phyloP scores from a whole-genome alignment of 2,329 filamentous ascomycete species.

The Trichothecium sympodiale region DNA sequence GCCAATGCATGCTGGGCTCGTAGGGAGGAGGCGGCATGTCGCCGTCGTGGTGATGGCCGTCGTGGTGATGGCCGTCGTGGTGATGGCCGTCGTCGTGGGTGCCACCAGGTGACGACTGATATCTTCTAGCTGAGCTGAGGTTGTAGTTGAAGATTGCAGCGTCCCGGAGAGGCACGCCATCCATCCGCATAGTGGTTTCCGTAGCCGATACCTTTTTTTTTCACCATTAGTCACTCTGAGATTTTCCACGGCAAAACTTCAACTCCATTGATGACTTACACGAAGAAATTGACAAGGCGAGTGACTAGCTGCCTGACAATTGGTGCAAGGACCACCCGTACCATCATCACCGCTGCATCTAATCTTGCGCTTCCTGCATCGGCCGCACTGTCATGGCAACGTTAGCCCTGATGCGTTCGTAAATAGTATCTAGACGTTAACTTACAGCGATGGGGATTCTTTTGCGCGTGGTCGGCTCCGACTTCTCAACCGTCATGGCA shows the following conservation, averaged over 20 bases:
- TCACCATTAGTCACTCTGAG: too few species aligned
- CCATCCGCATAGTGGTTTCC: too few species aligned
- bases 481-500: slow-evolving; percentile 23
- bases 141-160: slow-evolving; percentile 1
- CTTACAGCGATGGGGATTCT: slow-evolving; percentile 49
- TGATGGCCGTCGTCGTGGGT: too few species aligned
- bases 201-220: too few species aligned
- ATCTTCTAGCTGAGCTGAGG: not conserved
- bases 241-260: too few species aligned
- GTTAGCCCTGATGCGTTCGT: not conserved
- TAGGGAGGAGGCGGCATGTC: too few species aligned
- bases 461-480: slow-evolving; percentile 36
- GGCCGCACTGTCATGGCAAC: slow-evolving; percentile 53
- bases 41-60: too few species aligned
- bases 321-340: slow-evolving; percentile 66
- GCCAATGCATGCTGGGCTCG: too few species aligned
- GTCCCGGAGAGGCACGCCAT: too few species aligned
- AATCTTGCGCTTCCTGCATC: slow-evolving; percentile 90
- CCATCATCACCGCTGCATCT: slow-evolving; percentile 80
- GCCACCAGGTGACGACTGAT: too few species aligned
- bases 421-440: too few species aligned
- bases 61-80: too few species aligned
- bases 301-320: slow-evolving; percentile 66
- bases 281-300: slow-evolving; percentile 70
- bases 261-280: slow-evolving; percentile 34